Conservation (phyloP, 495 filamentous ascomycete species). For the Penicillium paradoxum region DNA sequence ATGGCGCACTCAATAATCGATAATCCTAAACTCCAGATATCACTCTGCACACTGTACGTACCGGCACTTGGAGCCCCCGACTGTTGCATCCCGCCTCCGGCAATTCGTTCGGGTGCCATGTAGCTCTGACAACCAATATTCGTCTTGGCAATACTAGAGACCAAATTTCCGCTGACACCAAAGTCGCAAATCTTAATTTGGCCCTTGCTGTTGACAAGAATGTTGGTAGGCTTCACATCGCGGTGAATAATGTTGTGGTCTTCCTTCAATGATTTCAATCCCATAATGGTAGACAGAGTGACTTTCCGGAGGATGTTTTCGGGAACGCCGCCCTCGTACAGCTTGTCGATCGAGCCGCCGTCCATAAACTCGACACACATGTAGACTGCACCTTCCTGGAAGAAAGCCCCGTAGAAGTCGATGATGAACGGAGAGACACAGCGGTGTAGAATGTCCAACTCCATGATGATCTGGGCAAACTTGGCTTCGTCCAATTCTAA, state of each 20-base stretch:
- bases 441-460: constrained; percentile 91
- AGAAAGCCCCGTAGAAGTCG: constrained; percentile 98
- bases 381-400: constrained; percentile 97
- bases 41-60: constrained; percentile 96
- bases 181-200: constrained; percentile 99
- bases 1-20: constrained; percentile 96
- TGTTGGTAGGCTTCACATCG: constrained; percentile 98
- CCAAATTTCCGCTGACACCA: constrained; percentile 92
- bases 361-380: constrained; percentile 99
- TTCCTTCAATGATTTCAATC: constrained; percentile 89
- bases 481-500: constrained; percentile 94
- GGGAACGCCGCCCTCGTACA: constrained; percentile 90
- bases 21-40: constrained; percentile 94
- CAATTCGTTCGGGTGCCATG: constrained; percentile 97
- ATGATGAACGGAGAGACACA: constrained; percentile 95
- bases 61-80: constrained; percentile 66
- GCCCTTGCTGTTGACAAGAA: constrained; percentile 81
- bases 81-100: constrained; percentile 75
- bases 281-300: constrained; percentile 83
- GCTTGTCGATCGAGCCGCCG: constrained; percentile 95
- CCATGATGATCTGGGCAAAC: constrained; percentile 97
- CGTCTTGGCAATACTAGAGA: constrained; percentile 96
- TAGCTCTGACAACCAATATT: constrained; percentile 99
- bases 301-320: constrained; percentile 88
- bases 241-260: constrained; percentile 99